These are phyloP conservation scores for Debaryomyces robertsiae DNA, from an alignment of 1,139 yeast species.

Conservation along the genomic window DNA sequence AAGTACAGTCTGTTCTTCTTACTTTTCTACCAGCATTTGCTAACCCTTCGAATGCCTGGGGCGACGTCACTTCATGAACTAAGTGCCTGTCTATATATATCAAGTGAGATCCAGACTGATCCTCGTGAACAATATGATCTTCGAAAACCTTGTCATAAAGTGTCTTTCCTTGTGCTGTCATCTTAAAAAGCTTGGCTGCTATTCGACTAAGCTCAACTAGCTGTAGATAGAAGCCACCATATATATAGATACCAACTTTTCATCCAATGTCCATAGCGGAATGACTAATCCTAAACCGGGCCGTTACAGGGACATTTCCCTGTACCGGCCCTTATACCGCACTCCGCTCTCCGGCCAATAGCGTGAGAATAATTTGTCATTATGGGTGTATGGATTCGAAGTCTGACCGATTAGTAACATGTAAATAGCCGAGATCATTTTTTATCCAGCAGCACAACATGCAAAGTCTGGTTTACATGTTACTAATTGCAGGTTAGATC, in stretches of 20 bases:
- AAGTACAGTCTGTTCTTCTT: constrained; percentile 91
- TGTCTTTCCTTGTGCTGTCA: constrained; percentile 52
- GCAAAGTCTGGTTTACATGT: not conserved
- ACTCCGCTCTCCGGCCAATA: constrained; percentile 1
- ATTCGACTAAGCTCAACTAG: too few species aligned
- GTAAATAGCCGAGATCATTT: too few species aligned
- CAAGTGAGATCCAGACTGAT: constrained; percentile 82
- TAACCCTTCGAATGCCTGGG: constrained; percentile 97
- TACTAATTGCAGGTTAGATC: constrained; percentile 8
- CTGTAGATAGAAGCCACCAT: not conserved
- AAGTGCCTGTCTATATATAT: constrained; percentile 94
- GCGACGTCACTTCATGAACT: constrained; percentile 97
- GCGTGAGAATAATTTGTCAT: constrained; percentile 5
- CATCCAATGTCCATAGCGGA: constrained; percentile 6
- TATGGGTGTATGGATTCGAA: not conserved
- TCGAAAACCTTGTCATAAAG: constrained; percentile 94
- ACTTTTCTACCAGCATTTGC: constrained; percentile 83
- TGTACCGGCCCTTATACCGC: not conserved
- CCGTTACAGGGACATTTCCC: not conserved
- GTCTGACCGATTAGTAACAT: too few species aligned
- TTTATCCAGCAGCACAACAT: too few species aligned
- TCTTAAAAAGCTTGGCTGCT: not conserved
- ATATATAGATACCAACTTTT: constrained; percentile 6
- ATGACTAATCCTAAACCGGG: constrained; percentile 11
- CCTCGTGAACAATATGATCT: constrained; percentile 89